Conservation (phyloP, 2,329 filamentous ascomycete species). For the Metarhizium guizhouense region DNA sequence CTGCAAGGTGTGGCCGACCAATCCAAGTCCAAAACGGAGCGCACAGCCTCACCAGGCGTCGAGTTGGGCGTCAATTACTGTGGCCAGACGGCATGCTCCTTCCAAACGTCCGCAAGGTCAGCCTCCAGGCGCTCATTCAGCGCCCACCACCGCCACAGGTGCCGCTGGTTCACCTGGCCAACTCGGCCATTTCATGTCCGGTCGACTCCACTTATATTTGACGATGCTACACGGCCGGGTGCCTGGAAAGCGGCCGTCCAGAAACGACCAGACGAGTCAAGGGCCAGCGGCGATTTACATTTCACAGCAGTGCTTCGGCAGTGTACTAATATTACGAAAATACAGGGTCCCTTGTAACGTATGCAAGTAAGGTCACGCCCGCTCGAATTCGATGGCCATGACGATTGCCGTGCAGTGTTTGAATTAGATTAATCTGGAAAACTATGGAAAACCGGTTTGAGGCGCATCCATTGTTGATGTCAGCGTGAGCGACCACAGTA, state of each 20-base stretch:
- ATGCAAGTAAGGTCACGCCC: not conserved
- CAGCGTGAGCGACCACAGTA: not conserved
- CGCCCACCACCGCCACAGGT: too few species aligned
- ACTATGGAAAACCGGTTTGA: not conserved
- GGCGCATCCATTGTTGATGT: not conserved
- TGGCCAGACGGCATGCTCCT: too few species aligned
- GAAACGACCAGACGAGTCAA: not conserved
- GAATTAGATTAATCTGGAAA: too few species aligned
- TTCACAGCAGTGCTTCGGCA: not conserved
- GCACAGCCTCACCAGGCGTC: too few species aligned
- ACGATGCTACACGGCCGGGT: not conserved
- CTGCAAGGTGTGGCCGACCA: not conserved
- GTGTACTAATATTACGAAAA: too few species aligned
- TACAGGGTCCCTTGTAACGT: too few species aligned
- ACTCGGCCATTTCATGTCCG: not conserved
- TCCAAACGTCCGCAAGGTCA: not conserved
- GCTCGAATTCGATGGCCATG: not conserved
- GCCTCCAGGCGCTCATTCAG: not conserved
- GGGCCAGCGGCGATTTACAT: too few species aligned
- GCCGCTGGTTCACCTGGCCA: not conserved
- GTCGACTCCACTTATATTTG: not conserved
- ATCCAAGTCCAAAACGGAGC: too few species aligned
- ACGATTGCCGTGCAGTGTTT: not conserved
- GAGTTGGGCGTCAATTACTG: too few species aligned
- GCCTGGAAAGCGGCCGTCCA: not conserved